Percentiles rank a stretch among this genome's conserved stretches.
phyloP scores from a whole-genome alignment of 805 yeast species.

The Ogataea nakhonphanomensis region DNA sequence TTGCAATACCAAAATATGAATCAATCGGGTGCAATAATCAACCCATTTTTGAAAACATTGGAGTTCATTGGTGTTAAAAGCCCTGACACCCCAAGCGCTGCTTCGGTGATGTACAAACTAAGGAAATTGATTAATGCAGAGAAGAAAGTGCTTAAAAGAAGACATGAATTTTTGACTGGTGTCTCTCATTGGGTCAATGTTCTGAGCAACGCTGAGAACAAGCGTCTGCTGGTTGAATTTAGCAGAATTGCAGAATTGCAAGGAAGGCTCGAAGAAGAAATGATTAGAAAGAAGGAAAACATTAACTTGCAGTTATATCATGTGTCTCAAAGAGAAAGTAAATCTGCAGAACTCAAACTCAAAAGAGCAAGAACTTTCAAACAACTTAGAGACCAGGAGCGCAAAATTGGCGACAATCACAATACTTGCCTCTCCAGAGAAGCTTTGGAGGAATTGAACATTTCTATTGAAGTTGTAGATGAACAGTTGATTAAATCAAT shows the following conservation, averaged over 20 bases:
- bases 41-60: slow-evolving; percentile 23
- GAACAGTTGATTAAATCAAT: slow-evolving; percentile 49
- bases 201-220: slow-evolving; percentile 39
- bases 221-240: slow-evolving; percentile 39
- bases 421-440: slow-evolving; percentile 44
- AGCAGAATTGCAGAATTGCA: slow-evolving; percentile 38
- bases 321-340: slow-evolving; percentile 49
- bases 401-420: slow-evolving; percentile 45
- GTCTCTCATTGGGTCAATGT: slow-evolving; percentile 40
- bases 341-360: slow-evolving; percentile 38
- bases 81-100: slow-evolving; percentile 27
- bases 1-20: slow-evolving; percentile 21
- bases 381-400: slow-evolving; percentile 40
- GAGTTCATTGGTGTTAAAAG: slow-evolving; percentile 27
- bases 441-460: slow-evolving; percentile 47
- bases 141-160: slow-evolving; percentile 35
- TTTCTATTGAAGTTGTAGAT: slow-evolving; percentile 50
- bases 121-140: slow-evolving; percentile 38
- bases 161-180: slow-evolving; percentile 39
- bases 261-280: slow-evolving; percentile 32
- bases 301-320: slow-evolving; percentile 42
- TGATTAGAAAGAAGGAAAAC: slow-evolving; percentile 41
- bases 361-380: slow-evolving; percentile 37
- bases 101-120: slow-evolving; percentile 33
- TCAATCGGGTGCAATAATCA: slow-evolving; percentile 20